Percentiles rank a stretch among this genome's conserved stretches.
Evolutionary conservation across 345 rosid species (phyloP).

Genomic region (Theobroma cacao): DNA sequence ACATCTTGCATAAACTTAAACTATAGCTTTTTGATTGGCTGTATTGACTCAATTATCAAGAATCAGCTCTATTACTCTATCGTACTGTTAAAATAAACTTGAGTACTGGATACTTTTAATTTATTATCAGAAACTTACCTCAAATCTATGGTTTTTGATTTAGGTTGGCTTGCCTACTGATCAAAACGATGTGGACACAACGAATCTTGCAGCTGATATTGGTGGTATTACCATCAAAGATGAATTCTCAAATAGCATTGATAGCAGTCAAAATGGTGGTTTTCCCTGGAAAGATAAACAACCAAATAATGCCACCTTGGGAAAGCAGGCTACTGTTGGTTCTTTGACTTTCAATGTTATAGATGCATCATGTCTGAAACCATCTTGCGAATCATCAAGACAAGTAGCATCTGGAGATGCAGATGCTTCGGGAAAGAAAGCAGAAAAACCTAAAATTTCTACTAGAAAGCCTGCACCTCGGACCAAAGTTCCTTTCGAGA

Average conservation of each 20-base stretch:
- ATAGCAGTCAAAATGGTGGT: constrained; percentile 16
- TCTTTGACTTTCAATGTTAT: constrained; percentile 63
- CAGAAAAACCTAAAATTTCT: constrained; percentile 25
- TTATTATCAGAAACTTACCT: neutral
- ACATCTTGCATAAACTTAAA: neutral
- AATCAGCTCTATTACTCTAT: too few species aligned
- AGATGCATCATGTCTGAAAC: constrained; percentile 41
- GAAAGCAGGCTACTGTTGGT: constrained; percentile 49
- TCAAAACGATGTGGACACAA: constrained; percentile 28
- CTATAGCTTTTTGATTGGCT: neutral
- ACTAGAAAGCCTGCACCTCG: constrained; percentile 56
- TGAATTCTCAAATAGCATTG: constrained; percentile 20
- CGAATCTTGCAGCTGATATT: constrained; percentile 37
- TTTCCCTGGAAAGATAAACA: constrained; percentile 36
- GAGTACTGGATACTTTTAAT: too few species aligned
- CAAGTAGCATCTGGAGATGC: constrained; percentile 22
- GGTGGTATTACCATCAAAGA: constrained; percentile 29
- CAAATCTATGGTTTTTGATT: neutral
- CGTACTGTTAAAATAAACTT: neutral
- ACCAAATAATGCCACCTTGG: constrained; percentile 24
- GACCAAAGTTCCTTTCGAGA: constrained; percentile 87
- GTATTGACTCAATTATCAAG: neutral
- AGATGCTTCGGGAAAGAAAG: constrained; percentile 27
- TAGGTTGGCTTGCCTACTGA: constrained; percentile 38
- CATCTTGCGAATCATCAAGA: constrained; percentile 29